Evolutionary conservation across 2,329 filamentous ascomycete species (phyloP), one percentile per base, ranked within the genome.

Genomic region (Trichophaea hybrida): DNA sequence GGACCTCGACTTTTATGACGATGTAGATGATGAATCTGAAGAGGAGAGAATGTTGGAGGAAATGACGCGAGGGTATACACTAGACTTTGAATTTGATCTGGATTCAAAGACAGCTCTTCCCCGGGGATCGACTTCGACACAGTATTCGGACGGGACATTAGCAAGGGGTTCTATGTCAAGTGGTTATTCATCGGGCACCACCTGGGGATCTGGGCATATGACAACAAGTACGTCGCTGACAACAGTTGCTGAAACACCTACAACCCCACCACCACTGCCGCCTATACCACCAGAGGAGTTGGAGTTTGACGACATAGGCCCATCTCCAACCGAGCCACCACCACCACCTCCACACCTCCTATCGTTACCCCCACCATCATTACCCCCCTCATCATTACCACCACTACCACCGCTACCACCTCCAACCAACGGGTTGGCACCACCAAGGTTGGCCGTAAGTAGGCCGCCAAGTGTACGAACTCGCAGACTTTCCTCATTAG

Each of bases 1-100:
- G 63, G 72, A 58, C 58, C 65, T 74, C n/a, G 74, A 77, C 55
- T 79, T 80, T 65, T 70, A 75, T 13, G 79, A 80, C 34, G 50
- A 53, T 24, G 44, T 5, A 12, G 50, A 53, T 53, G 82, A 80
- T 0, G 81, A 82, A 2, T 84, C 89, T 58, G 86, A 90, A 65
- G 78, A 81, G 69, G 86, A 90, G 69, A 78, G 83, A 37, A 78
- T 89, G 57, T 72, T 96, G 53, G 91, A 96, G 63, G 88, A 95
- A 70, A 88, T 97, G 79, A 89, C 87, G 0, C 82, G 80, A 64
- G 88, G 86, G 57, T 91, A 89, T 71, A 80, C 83, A 58, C 82
- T 93, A 69, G 87, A 90, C 59, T 94, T 94, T 69, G 79, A 87
- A 60, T 86, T 90, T 69, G 84, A 82, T 57, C 73, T 83, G 37